Evolutionary conservation across 2,329 filamentous ascomycete genomes (phyloP), one percentile per base, ranked within the genome.

Genomic region (Massarina eburnea): DNA sequence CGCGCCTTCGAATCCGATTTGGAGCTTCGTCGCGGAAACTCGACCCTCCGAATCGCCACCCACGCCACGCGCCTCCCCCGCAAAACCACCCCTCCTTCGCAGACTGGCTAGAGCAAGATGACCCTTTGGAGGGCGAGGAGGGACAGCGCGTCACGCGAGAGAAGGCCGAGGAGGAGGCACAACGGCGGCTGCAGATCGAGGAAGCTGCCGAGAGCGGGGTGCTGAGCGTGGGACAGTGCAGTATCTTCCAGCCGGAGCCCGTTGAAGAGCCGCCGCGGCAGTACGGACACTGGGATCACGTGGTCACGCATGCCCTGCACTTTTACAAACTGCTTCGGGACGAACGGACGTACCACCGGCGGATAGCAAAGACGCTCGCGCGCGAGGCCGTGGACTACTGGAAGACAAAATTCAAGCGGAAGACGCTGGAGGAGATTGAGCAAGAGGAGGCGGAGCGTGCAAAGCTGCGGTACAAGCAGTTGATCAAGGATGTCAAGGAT

Each of bases 271-370:
- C 88, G 0, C 81, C 83, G 0, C 79, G 81, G 41, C 89, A 94
- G 61, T 97, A 89, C 76, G 84, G 87, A n/a, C 91, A 95, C 57
- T 81, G 83, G 62, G 91, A 97, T 62, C 89, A 97, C 64, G 78
- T 97, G 42, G 77, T 88, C 36, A 85, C 85, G 37, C 91, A 95
- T 50, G 85, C 88, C 47, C 65, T 86, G 10, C 86, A 91, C 57
- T 92, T 97, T 58, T 84, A 89, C 38, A 88, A 84, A 59, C 77
- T 97, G 27, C 82, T 97, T 73, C 72, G 85, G 2, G 81, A 83
- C 46, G 94, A 99, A 67, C 88, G 91, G 57, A 82, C 82, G 52
- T 80, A 85, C 10, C 92, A 97, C 69, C 83, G 83, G 27, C 77
- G 81, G n/a, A 77, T 80, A 2, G 92, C 92, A 1, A 95, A 91